These are phyloP conservation scores for Aureobasidium sp. DNA, from an alignment of 2,329 filamentous ascomycete genomes.

Conservation along the genomic window DNA sequence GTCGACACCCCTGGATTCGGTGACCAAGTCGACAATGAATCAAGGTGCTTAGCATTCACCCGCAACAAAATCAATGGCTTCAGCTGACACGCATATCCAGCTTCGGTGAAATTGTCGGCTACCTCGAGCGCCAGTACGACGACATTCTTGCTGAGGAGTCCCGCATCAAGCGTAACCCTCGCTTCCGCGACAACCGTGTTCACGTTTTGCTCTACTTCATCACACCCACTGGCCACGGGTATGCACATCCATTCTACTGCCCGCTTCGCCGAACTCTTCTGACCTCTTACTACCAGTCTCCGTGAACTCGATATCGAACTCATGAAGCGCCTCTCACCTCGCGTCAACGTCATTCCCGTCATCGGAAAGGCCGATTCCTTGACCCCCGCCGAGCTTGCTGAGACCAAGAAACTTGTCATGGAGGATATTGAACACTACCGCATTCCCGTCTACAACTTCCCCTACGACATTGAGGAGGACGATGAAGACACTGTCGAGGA, in stretches of 20 bases:
- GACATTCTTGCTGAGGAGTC: constrained; percentile 99
- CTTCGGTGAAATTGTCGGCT: constrained; percentile 96
- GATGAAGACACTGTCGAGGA: constrained; percentile 99
- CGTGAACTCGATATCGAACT: constrained; percentile 98
- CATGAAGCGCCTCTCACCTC: constrained; percentile 97
- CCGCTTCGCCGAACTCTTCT: neutral
- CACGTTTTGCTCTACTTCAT: constrained; percentile 99
- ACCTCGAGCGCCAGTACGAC: constrained; percentile 98
- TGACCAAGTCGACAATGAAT: constrained; percentile 98
- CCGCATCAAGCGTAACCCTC: constrained; percentile 99
- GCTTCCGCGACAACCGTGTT: constrained; percentile 98
- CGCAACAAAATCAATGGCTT: constrained; percentile 1
- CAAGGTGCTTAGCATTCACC: constrained; percentile 58
- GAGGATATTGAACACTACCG: constrained; percentile 99
- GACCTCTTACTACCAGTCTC: constrained; percentile 51
- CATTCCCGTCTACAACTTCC: constrained; percentile 99
- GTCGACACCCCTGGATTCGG: constrained; percentile 98
- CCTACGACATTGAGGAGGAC: constrained; percentile 98
- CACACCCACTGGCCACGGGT: constrained; percentile 87
- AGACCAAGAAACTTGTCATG: constrained; percentile 99
- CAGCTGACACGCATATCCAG: constrained; percentile 41
- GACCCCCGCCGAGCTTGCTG: constrained; percentile 89
- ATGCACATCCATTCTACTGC: neutral
- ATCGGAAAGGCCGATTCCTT: constrained; percentile 98
- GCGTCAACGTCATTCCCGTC: constrained; percentile 97